Base-by-base conservation (phyloP, 257 asterid genomes). In the Solanum virginianum region DNA sequence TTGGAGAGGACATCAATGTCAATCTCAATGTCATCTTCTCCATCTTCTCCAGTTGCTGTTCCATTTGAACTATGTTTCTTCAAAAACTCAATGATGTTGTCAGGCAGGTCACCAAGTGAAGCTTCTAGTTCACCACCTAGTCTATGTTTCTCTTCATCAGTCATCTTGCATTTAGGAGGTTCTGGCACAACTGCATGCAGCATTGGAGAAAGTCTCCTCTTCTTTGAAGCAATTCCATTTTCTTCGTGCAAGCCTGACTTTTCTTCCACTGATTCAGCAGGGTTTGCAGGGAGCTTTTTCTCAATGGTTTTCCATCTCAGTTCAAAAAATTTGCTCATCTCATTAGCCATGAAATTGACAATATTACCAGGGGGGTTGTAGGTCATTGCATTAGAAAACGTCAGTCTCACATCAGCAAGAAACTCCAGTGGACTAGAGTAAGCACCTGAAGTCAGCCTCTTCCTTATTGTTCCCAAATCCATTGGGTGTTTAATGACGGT, bases 381-480 rank as follows among this genome's bases (percentile, higher is more conserved):
- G 77, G 96, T 95, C 97, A 89, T 91, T 60, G 98, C 97, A 87
- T 96, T 96, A 83, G 93, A 86, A 87, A 96, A 96, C 55, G 97
- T 93, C 81, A 94, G 93, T 69, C 95, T 90, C 69, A 94, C 97
- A 90, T 96, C 99, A 85, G 92, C 93, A 56, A 88, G 88, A 88
- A 95, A 93, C 39, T 96, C 98, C 84, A 88, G 80, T 2, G 98
- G 96, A 84, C 89, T 87, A 1, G 90, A 86, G 88, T 91, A 95
- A 86, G 84, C 84, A 32, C 88, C 95, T 49, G 93, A 92, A 75
- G 85, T 88, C 77, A 96, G 91, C 85, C 91, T 95, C 84, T 86
- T 85, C 90, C 91, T 93, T 85, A 95, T 82, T 39, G 98, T 93
- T 54, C 99, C 97, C 89, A 96, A 87, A 90, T 96, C 98, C 98